Evolutionary conservation across 495 filamentous ascomycete species (phyloP).

Genomic region (Pyrenula aspistea): DNA sequence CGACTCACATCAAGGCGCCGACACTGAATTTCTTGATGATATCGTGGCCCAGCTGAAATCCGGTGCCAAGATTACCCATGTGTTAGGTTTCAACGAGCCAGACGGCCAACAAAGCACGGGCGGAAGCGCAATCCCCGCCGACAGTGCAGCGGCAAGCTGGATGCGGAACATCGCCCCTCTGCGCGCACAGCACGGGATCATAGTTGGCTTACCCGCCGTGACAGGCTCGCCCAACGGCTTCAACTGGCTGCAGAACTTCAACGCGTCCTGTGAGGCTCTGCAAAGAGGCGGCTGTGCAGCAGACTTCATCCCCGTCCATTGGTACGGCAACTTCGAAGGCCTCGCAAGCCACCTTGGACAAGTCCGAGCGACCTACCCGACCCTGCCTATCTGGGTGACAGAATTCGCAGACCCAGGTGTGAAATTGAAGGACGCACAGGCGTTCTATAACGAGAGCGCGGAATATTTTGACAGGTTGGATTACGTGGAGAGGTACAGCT

Average conservation of each 20-base stretch:
- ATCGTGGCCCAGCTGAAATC: slow-evolving; percentile 35
- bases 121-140: slow-evolving; percentile 44
- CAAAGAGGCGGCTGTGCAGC: slow-evolving; percentile 40
- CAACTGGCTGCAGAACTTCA: slow-evolving; percentile 50
- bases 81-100: slow-evolving; percentile 68
- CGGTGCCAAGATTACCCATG: slow-evolving; percentile 48
- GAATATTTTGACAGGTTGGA: slow-evolving; percentile 53
- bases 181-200: slow-evolving; percentile 34
- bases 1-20: slow-evolving; percentile 20
- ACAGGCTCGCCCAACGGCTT: slow-evolving; percentile 43
- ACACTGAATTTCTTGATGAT: slow-evolving; percentile 41
- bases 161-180: slow-evolving; percentile 55
- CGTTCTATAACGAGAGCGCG: slow-evolving; percentile 50
- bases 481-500: slow-evolving; percentile 52
- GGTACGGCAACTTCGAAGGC: slow-evolving; percentile 67
- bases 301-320: slow-evolving; percentile 67
- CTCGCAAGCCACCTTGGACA: slow-evolving; percentile 58
- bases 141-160: slow-evolving; percentile 51
- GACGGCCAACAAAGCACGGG: slow-evolving; percentile 40
- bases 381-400: slow-evolving; percentile 58
- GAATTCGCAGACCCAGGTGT: slow-evolving; percentile 47
- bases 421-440: slow-evolving; percentile 38
- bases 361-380: slow-evolving; percentile 43
- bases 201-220: slow-evolving; percentile 46
- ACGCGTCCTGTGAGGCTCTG: slow-evolving; percentile 28